A percentile compares a stretch with the other conserved stretches of the same genome.
phyloP scores from a whole-genome alignment of 495 filamentous ascomycete genomes.

The Neurospora sp. region DNA sequence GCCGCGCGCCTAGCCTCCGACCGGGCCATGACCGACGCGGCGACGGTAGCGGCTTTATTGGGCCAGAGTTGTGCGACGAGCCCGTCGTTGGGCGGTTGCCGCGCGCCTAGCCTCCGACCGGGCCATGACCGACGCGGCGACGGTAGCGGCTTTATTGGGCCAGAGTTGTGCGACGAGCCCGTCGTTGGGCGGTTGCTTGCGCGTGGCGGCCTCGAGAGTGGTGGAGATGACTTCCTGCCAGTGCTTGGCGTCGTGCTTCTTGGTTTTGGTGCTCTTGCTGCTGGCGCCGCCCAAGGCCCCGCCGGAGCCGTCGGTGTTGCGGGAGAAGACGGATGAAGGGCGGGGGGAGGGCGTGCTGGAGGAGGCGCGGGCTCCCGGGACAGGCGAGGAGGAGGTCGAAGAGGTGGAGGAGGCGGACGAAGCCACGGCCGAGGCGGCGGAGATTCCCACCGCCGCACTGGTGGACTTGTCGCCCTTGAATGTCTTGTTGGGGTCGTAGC shows the following conservation, averaged over 20 bases:
- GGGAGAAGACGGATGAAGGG: neutral
- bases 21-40: no score
- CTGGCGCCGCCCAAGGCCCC: constrained; percentile 5
- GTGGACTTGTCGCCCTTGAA: constrained; percentile 24
- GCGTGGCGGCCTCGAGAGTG: constrained; percentile 46
- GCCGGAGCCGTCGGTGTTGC: neutral
- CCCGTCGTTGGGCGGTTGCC: constrained; percentile 55
- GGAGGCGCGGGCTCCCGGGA: constrained; percentile 19
- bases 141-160: constrained; percentile 45
- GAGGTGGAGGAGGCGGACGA: constrained; percentile 5
- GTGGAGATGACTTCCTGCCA: constrained; percentile 50
- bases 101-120: no score
- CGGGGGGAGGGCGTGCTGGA: constrained; percentile 3
- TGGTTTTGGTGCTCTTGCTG: constrained; percentile 8
- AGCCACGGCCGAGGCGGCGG: neutral
- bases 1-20: no score
- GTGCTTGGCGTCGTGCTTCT: constrained; percentile 25
- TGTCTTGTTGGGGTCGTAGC: constrained; percentile 43
- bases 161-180: constrained; percentile 67
- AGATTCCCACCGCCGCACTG: neutral
- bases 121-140: no score
- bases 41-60: constrained; percentile 35
- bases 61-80: constrained; percentile 69
- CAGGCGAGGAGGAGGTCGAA: constrained; percentile 18
- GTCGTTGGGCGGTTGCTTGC: constrained; percentile 51